phyloP scores from a whole-genome alignment of 441 rosid species.

The Omphalea diandra region DNA sequence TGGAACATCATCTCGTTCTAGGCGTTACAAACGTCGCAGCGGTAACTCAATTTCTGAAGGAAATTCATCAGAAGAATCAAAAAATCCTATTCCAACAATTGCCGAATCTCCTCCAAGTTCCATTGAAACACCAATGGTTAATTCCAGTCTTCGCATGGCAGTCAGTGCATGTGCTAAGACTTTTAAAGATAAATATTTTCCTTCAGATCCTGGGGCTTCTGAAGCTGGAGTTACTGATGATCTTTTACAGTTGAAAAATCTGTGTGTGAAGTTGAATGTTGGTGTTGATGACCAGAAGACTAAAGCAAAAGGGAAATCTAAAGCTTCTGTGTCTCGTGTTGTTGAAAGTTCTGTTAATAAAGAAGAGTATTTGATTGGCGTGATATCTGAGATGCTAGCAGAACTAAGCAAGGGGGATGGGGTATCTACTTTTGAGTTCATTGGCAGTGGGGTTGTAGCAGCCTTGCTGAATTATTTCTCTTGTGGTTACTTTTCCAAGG shows the following conservation, averaged over 20 bases:
- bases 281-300: conserved; percentile 88
- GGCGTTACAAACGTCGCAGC: conserved; percentile 87
- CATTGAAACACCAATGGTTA: conserved; percentile 62
- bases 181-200: conserved; percentile 87
- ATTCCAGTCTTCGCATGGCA: conserved; percentile 63
- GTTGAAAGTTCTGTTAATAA: conserved; percentile 64
- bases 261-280: conserved; percentile 71
- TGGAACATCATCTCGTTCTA: conserved; percentile 77
- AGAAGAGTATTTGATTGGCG: conserved; percentile 82
- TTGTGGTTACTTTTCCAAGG: conserved; percentile 81
- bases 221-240: conserved; percentile 98
- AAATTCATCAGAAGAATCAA: conserved; percentile 62
- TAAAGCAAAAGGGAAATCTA: conserved; percentile 90
- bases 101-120: conserved; percentile 68
- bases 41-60: conserved; percentile 69
- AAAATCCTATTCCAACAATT: conserved; percentile 51
- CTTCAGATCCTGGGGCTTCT: conserved; percentile 66
- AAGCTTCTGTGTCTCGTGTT: conserved; percentile 58
- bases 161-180: conserved; percentile 92
- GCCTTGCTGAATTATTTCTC: conserved; percentile 93
- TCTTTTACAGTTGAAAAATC: conserved; percentile 82
- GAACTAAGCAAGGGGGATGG: conserved; percentile 98
- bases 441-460: conserved; percentile 97
- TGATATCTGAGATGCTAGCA: conserved; percentile 79
- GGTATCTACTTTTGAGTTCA: conserved; percentile 98